Evolutionary conservation across 1,139 yeast species (phyloP).

Genomic region (Geotrichum restrictum): DNA sequence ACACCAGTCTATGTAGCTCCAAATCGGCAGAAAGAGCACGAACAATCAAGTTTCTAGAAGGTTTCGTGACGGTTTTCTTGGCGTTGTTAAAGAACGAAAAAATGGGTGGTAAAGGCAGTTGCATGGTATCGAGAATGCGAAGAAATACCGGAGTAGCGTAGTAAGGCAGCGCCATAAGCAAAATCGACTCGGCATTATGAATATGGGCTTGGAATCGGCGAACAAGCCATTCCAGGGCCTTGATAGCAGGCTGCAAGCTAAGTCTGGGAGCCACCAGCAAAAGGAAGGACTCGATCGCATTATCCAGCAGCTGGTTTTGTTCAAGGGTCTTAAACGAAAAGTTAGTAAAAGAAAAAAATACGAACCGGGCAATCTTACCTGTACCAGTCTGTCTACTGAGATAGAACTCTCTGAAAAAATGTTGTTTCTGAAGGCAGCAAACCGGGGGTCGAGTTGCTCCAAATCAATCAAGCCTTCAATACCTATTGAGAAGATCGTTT

Average conservation of each 20-base stretch:
- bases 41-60: conserved; percentile 65
- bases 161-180: conserved; percentile 73
- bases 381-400: conserved; percentile 73
- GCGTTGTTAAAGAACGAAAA: conserved; percentile 69
- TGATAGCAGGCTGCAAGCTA: conserved; percentile 67
- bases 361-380: conserved; percentile 33
- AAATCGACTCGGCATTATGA: conserved; percentile 67
- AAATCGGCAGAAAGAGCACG: conserved; percentile 66
- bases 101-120: conserved; percentile 59
- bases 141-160: conserved; percentile 69
- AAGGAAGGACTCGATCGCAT: conserved; percentile 69
- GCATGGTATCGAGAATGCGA: conserved; percentile 67
- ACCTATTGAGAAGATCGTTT: conserved; percentile 68
- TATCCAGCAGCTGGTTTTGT: conserved; percentile 66
- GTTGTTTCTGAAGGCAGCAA: conserved; percentile 62
- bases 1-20: conserved; percentile 63
- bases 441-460: conserved; percentile 66
- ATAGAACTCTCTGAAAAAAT: conserved; percentile 80
- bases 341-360: conserved; percentile 5
- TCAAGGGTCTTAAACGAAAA: conserved; percentile 53
- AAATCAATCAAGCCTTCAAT: conserved; percentile 74
- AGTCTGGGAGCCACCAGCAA: conserved; percentile 72
- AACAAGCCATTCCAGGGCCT: conserved; percentile 91
- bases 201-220: conserved; percentile 86
- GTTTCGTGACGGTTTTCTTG: conserved; percentile 60